Evolutionary conservation across 2,329 filamentous ascomycete genomes (phyloP).

Genomic region (Hypoxylon sp.): DNA sequence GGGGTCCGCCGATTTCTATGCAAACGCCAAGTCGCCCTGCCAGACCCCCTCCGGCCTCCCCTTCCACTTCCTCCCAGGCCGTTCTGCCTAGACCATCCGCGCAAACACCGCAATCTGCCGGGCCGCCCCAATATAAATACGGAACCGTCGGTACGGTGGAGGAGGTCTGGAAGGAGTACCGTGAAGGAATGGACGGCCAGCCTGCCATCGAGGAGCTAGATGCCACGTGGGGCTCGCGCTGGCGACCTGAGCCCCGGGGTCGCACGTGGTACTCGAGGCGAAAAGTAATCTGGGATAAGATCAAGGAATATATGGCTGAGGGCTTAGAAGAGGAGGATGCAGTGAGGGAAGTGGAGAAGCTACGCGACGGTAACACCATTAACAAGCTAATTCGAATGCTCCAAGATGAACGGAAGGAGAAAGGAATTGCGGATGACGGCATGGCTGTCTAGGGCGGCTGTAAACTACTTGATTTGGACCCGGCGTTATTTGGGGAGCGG

Average conservation of each 20-base stretch:
- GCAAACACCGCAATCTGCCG: constrained; percentile 50
- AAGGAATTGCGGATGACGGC: constrained; percentile 51
- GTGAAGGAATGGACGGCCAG: constrained; percentile 56
- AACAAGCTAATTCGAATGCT: constrained; percentile 57
- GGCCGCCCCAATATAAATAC: constrained; percentile 55
- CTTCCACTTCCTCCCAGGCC: constrained; percentile 45
- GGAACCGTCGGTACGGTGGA: constrained; percentile 55
- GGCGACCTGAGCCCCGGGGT: constrained; percentile 57
- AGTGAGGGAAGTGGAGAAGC: constrained; percentile 56
- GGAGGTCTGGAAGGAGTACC: constrained; percentile 58
- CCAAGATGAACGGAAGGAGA: constrained; percentile 57
- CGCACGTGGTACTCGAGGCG: constrained; percentile 58
- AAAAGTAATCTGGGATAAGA: constrained; percentile 59
- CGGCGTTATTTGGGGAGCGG: constrained; percentile 47
- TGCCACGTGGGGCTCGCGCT: constrained; percentile 55
- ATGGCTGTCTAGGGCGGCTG: constrained; percentile 41
- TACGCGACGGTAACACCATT: constrained; percentile 56
- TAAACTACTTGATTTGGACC: constrained; percentile 36
- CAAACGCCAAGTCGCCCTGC: constrained; percentile 52
- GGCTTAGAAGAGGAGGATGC: constrained; percentile 56
- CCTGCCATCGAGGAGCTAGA: constrained; percentile 57
- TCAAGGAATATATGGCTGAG: constrained; percentile 56
- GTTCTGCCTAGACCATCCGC: constrained; percentile 49
- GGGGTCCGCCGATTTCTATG: constrained; percentile 47
- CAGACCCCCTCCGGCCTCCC: constrained; percentile 51